Conservation (phyloP, 306 rosid species). For the Vigna trinervia region DNA sequence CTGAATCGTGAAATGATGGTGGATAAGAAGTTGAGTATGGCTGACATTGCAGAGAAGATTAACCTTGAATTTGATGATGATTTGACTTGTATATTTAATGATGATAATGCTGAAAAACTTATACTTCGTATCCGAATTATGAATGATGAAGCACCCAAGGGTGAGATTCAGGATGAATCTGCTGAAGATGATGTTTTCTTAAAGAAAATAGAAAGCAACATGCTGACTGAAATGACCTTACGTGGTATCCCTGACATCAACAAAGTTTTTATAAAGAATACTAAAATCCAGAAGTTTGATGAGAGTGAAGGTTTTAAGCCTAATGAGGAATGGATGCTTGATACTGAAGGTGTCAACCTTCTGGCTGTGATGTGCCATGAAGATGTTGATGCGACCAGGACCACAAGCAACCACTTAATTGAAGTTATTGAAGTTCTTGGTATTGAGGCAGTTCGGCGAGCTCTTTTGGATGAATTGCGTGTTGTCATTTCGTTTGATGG, state of each 20-base stretch:
- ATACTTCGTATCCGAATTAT: conserved; percentile 96
- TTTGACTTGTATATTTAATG: conserved; percentile 94
- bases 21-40: conserved; percentile 99
- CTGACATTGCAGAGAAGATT: conserved; percentile 98
- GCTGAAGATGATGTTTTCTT: conserved; percentile 98
- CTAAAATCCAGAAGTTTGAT: conserved; percentile 84
- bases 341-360: conserved; percentile 97
- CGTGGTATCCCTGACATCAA: conserved; percentile 94
- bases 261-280: conserved; percentile 89
- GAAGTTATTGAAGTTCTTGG: conserved; percentile 99
- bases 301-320: conserved; percentile 85
- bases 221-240: conserved; percentile 98
- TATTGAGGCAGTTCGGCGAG: conserved; percentile 94
- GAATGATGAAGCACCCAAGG: conserved; percentile 97
- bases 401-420: conserved; percentile 96
- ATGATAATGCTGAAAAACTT: conserved; percentile 94
- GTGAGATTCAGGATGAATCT: conserved; percentile 88
- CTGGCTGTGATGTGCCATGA: conserved; percentile 95
- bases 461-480: conserved; percentile 88
- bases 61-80: conserved; percentile 92
- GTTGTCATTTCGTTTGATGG: conserved; percentile 98
- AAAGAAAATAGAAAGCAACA: conserved; percentile 95
- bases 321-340: conserved; percentile 97
- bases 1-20: conserved; percentile 99
- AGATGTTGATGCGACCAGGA: conserved; percentile 87